Percentiles rank a stretch among this genome's conserved stretches.
Evolutionary conservation across 1,284 basidiomycete species (phyloP).

Genomic region (Cryptococcus maquisensis): DNA sequence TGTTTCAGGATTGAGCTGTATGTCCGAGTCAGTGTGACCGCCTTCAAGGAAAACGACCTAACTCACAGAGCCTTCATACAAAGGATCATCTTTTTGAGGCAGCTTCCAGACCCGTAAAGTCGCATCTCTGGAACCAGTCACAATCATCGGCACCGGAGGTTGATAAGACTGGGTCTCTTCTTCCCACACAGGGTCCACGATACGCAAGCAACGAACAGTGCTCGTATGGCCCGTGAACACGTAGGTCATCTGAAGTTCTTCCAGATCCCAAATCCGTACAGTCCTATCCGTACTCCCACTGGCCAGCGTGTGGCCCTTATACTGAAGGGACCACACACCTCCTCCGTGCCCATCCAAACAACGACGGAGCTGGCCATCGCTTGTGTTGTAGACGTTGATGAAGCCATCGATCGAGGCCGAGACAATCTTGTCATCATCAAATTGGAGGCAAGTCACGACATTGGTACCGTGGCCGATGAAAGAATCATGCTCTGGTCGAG

Average conservation of each 20-base stretch:
- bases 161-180: constrained; percentile 49
- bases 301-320: constrained; percentile 74
- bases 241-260: constrained; percentile 74
- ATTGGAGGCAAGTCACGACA: constrained; percentile 89
- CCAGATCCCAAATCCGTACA: constrained; percentile 86
- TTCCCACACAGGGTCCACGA: constrained; percentile 50
- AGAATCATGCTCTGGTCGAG: constrained; percentile 57
- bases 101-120: constrained; percentile 85
- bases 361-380: constrained; percentile 67
- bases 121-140: constrained; percentile 88
- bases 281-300: constrained; percentile 94
- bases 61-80: constrained; percentile 38
- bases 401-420: constrained; percentile 70
- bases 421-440: constrained; percentile 88
- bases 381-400: constrained; percentile 83
- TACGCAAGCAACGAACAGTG: constrained; percentile 60
- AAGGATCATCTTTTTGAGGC: constrained; percentile 69
- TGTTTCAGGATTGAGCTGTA: not conserved
- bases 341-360: constrained; percentile 85
- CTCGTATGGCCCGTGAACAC: constrained; percentile 90
- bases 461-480: constrained; percentile 82
- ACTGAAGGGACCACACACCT: constrained; percentile 84
- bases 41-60: not conserved
- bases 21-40: not conserved
- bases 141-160: constrained; percentile 65